Evolutionary conservation across 495 filamentous ascomycete genomes (phyloP).

Genomic region (Penicillium angulare): DNA sequence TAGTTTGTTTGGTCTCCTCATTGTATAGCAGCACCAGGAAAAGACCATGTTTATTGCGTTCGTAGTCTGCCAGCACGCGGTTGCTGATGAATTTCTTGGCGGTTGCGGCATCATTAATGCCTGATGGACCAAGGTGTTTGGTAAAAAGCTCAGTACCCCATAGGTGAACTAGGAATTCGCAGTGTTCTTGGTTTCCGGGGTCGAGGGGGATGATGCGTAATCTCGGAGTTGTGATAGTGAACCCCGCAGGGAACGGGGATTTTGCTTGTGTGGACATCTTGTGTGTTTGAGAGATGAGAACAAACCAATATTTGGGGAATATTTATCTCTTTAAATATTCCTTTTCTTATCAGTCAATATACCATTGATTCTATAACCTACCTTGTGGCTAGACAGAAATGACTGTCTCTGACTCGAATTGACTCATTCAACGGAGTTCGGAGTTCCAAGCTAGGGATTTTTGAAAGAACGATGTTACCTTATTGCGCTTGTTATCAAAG

Average conservation of each 20-base stretch:
- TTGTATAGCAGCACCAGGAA: conserved; percentile 26
- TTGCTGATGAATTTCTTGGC: conserved; percentile 20
- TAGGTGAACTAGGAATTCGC: conserved; percentile 32
- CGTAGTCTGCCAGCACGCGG: conserved; percentile 22
- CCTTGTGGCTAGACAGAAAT: background rate
- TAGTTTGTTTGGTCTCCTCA: background rate
- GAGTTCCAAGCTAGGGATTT: background rate
- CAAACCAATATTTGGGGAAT: background rate
- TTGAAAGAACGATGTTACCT: background rate
- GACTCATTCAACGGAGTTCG: background rate
- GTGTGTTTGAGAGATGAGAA: background rate
- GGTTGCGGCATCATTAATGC: conserved; percentile 21
- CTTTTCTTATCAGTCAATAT: no score
- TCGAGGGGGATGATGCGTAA: conserved; percentile 33
- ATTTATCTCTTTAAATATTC: no score
- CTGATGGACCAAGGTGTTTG: conserved; percentile 16
- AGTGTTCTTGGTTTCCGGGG: conserved; percentile 24
- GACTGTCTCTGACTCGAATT: background rate
- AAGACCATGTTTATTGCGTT: conserved; percentile 26
- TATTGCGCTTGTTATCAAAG: no score
- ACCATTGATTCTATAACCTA: background rate
- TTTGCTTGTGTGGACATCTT: background rate
- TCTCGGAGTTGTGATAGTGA: conserved; percentile 30
- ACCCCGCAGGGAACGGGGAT: conserved; percentile 16
- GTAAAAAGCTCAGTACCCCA: conserved; percentile 37